phyloP scores from a whole-genome alignment of 805 yeast species.

The Suhomyces canberraensis region DNA sequence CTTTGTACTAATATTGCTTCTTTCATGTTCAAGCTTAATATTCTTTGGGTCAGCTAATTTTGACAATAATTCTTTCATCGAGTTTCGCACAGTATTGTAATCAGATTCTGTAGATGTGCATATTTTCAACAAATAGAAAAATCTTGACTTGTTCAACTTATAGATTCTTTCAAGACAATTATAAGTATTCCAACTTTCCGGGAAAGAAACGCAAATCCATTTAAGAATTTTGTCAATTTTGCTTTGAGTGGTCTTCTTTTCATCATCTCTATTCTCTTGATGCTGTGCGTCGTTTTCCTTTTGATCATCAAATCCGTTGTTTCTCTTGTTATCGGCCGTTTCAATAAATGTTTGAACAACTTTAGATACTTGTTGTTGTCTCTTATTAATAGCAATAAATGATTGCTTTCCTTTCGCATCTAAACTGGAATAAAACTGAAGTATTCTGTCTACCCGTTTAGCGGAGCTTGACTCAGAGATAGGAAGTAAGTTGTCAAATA shows the following conservation, averaged over 20 bases:
- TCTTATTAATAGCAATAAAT: constrained; percentile 62
- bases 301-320: constrained; percentile 13
- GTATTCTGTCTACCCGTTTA: constrained; percentile 51
- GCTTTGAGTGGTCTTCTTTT: constrained; percentile 9
- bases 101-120: constrained; percentile 58
- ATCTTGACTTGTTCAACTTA: constrained; percentile 55
- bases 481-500: constrained; percentile 64
- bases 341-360: constrained; percentile 50
- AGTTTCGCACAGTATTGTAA: constrained; percentile 54
- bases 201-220: constrained; percentile 60
- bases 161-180: constrained; percentile 52
- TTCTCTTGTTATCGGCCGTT: constrained; percentile 41
- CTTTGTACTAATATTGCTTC: constrained; percentile 35
- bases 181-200: constrained; percentile 49
- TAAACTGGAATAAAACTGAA: constrained; percentile 47
- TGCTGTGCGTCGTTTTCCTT: constrained; percentile 10
- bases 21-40: constrained; percentile 33
- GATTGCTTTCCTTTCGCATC: constrained; percentile 59
- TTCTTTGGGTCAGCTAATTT: constrained; percentile 54
- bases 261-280: constrained; percentile 1
- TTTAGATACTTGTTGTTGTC: constrained; percentile 61
- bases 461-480: constrained; percentile 40
- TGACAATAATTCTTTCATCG: constrained; percentile 59
- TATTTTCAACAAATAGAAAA: constrained; percentile 51
- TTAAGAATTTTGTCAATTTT: constrained; percentile 54